A percentile compares a stretch with the other conserved stretches of the same genome.
Evolutionary conservation across 2,329 filamentous ascomycete species (phyloP).

Genomic region (Colletotrichum camelliae): DNA sequence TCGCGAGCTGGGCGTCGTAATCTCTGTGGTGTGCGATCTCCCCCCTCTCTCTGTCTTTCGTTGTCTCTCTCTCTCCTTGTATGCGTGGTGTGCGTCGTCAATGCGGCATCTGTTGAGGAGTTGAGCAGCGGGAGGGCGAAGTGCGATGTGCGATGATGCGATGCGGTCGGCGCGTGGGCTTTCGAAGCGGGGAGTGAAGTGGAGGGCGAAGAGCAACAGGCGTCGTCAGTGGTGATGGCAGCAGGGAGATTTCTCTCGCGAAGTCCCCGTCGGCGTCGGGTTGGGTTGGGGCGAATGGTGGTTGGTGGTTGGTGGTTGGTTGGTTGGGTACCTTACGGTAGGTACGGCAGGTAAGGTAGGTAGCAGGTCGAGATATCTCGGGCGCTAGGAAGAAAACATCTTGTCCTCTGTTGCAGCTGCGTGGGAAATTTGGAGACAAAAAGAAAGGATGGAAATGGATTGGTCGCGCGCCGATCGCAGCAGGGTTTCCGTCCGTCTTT

Average conservation of each 20-base stretch:
- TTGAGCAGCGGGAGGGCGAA: background rate
- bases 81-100: background rate
- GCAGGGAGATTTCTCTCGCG: background rate
- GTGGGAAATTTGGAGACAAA: constrained; percentile 21
- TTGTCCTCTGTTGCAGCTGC: constrained; percentile 15
- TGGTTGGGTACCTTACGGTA: background rate
- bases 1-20: constrained; percentile 10
- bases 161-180: background rate
- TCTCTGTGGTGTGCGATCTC: background rate
- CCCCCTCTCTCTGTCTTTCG: background rate
- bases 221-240: background rate
- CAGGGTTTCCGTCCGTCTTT: background rate
- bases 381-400: constrained; percentile 18
- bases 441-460: constrained; percentile 19
- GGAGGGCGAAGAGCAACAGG: background rate
- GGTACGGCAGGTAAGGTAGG: background rate
- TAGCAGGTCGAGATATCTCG: background rate
- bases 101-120: background rate
- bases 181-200: background rate
- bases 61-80: background rate
- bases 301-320: background rate
- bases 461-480: constrained; percentile 19
- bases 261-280: background rate
- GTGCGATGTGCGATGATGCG: background rate
- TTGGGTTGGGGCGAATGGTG: background rate